phyloP scores from a whole-genome alignment of 495 filamentous ascomycete species.

The Penicillium parvum region DNA sequence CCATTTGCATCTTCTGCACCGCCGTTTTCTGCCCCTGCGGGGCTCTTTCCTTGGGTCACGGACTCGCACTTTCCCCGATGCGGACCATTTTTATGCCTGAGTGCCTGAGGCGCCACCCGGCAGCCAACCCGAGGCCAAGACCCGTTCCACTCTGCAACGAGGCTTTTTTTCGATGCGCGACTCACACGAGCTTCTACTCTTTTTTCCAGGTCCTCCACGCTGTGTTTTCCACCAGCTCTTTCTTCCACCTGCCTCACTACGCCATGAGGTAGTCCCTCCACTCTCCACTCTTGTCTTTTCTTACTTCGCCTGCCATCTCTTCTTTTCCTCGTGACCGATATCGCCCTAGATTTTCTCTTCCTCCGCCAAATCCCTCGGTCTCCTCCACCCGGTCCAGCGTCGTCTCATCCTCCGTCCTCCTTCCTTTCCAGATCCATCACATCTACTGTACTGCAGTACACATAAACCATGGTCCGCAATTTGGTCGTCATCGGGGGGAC shows the following conservation, averaged over 20 bases:
- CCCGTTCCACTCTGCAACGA: slow-evolving; percentile 30
- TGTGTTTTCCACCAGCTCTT: too few species aligned
- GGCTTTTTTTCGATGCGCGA: slow-evolving; percentile 36
- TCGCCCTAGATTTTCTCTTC: slow-evolving; percentile 36
- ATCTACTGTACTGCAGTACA: slow-evolving; percentile 6
- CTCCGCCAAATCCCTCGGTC: slow-evolving; percentile 28
- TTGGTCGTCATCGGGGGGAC: slow-evolving; percentile 90
- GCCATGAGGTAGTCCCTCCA: slow-evolving; percentile 37
- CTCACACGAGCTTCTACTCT: slow-evolving; percentile 31
- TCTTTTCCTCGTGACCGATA: slow-evolving; percentile 16
- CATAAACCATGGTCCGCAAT: slow-evolving; percentile 77
- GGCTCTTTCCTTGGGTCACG: slow-evolving; percentile 14
- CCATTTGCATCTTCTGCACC: slow-evolving; percentile 3
- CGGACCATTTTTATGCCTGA: slow-evolving; percentile 23
- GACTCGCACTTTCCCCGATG: slow-evolving; percentile 28
- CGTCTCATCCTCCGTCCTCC: slow-evolving; percentile 13
- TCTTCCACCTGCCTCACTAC: slow-evolving; percentile 20
- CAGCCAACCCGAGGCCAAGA: slow-evolving; percentile 21
- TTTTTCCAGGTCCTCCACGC: slow-evolving; percentile 22
- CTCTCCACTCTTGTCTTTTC: slow-evolving; percentile 16
- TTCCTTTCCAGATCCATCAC: slow-evolving; percentile 6
- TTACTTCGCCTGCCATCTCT: slow-evolving; percentile 16
- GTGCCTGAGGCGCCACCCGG: slow-evolving; percentile 2
- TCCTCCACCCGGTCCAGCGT: slow-evolving; percentile 21
- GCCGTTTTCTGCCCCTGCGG: slow-evolving; percentile 6